Evolutionary conservation across 2,329 filamentous ascomycete species (phyloP).

Genomic region (Didymellaceae sp.): DNA sequence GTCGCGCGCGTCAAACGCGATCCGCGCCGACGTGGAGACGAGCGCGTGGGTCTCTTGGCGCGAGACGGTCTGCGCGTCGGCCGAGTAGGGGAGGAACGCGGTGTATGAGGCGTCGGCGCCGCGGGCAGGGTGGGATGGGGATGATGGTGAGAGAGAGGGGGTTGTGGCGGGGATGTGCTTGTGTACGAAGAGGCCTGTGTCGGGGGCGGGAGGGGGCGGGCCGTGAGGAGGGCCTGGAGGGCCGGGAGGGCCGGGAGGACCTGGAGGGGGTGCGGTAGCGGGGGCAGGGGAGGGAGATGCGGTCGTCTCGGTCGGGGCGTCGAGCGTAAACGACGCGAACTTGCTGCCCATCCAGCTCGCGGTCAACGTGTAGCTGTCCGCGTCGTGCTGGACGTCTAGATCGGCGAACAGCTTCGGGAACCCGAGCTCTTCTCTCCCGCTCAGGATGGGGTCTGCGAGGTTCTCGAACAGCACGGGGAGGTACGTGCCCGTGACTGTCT

Average conservation of each 20-base stretch:
- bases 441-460: slow-evolving; percentile 65
- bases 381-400: slow-evolving; percentile 52
- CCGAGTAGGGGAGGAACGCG: slow-evolving; percentile 48
- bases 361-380: slow-evolving; percentile 45
- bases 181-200: slow-evolving; percentile 62
- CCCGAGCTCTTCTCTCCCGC: slow-evolving; percentile 66
- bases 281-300: no score
- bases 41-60: slow-evolving; percentile 49
- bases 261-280: slow-evolving; percentile 1
- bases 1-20: slow-evolving; percentile 59
- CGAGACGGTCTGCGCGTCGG: slow-evolving; percentile 41
- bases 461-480: slow-evolving; percentile 65
- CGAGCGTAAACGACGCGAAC: slow-evolving; percentile 42
- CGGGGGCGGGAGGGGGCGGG: slow-evolving; percentile 21
- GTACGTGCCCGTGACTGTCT: slow-evolving; percentile 59
- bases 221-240: background rate
- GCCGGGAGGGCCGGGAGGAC: background rate
- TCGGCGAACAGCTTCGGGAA: slow-evolving; percentile 66
- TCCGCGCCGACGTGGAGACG: no score
- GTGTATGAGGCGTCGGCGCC: slow-evolving; percentile 64
- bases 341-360: slow-evolving; percentile 49
- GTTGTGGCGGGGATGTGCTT: slow-evolving; percentile 65
- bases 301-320: slow-evolving; percentile 1
- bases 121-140: slow-evolving; percentile 37
- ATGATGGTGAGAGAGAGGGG: slow-evolving; percentile 56